phyloP scores from a whole-genome alignment of 2,329 filamentous ascomycete genomes.

The Elsinoe fawcettii region DNA sequence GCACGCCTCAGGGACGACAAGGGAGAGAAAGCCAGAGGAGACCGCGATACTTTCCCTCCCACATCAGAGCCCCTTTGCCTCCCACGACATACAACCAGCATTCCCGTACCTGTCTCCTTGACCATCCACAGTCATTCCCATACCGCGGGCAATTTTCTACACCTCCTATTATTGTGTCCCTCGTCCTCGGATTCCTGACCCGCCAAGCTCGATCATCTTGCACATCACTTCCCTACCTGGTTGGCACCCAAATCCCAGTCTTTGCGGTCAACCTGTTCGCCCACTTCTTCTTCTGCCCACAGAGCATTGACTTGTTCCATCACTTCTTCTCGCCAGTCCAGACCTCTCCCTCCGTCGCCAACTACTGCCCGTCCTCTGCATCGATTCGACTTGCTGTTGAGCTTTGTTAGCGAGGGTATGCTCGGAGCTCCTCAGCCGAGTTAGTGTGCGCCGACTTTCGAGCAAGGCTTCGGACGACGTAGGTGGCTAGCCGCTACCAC shows the following conservation, averaged over 20 bases:
- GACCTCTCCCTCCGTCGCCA: constrained; percentile 72
- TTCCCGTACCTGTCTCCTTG: background rate
- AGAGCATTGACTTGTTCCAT: constrained; percentile 13
- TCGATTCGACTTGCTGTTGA: background rate
- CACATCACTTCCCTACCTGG: constrained; percentile 13
- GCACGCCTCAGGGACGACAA: background rate
- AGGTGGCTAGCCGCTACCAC: constrained; percentile 9
- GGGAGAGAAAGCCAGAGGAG: background rate
- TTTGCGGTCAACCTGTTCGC: constrained; percentile 7
- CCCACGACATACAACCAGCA: background rate
- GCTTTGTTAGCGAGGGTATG: background rate
- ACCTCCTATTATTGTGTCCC: background rate
- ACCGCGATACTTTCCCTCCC: background rate
- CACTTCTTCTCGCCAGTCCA: constrained; percentile 93
- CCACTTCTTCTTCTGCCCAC: background rate
- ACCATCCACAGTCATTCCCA: background rate
- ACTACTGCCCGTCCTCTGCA: constrained; percentile 78
- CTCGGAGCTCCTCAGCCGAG: background rate
- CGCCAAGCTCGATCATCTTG: constrained; percentile 15
- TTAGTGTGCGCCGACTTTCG: background rate
- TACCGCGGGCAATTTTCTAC: background rate
- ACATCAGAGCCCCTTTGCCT: background rate
- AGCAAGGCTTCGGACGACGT: constrained; percentile 2
- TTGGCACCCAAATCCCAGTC: background rate
- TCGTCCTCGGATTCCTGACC: background rate